These are phyloP conservation scores for Theileria equi DNA, from an alignment of 169 alveolate species.

Conservation along the genomic window DNA sequence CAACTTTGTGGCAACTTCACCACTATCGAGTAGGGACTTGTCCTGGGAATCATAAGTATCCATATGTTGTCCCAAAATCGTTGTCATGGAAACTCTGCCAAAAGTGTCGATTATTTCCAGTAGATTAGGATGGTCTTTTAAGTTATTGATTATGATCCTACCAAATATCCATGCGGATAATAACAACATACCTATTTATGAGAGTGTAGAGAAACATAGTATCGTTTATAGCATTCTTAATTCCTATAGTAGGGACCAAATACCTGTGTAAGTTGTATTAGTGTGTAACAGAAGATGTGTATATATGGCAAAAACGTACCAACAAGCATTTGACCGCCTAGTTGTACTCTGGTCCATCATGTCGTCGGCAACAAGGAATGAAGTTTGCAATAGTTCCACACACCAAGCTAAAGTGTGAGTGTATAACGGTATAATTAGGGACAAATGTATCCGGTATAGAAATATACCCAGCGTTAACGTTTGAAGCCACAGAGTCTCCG, in stretches of 20 bases:
- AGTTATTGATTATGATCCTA: constrained; percentile 48
- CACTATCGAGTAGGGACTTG: constrained; percentile 25
- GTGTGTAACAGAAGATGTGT: not conserved
- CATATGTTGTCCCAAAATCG: constrained; percentile 75
- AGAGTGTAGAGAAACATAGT: constrained; percentile 65
- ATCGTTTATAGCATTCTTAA: constrained; percentile 74
- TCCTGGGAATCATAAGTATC: constrained; percentile 66
- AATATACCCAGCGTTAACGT: constrained; percentile 45
- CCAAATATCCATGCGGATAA: not conserved
- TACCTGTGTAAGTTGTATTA: constrained; percentile 53
- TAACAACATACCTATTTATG: constrained; percentile 59
- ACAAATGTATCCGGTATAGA: too few relatives aligned
- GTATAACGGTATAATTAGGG: too few relatives aligned
- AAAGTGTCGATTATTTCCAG: constrained; percentile 52
- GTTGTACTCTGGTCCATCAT: constrained; percentile 74
- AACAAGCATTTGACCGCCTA: constrained; percentile 70
- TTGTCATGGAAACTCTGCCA: constrained; percentile 66
- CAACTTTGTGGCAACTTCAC: constrained; percentile 32
- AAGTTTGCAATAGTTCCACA: constrained; percentile 73
- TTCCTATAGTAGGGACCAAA: constrained; percentile 70
- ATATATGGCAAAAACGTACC: constrained; percentile 50
- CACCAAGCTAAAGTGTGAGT: constrained; percentile 82
- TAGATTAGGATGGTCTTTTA: constrained; percentile 52
- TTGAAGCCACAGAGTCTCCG: constrained; percentile 44
- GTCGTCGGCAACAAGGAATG: constrained; percentile 78